Evolutionary conservation across 2,329 filamentous ascomycete species (phyloP).

Genomic region (Grosmannia serpens): DNA sequence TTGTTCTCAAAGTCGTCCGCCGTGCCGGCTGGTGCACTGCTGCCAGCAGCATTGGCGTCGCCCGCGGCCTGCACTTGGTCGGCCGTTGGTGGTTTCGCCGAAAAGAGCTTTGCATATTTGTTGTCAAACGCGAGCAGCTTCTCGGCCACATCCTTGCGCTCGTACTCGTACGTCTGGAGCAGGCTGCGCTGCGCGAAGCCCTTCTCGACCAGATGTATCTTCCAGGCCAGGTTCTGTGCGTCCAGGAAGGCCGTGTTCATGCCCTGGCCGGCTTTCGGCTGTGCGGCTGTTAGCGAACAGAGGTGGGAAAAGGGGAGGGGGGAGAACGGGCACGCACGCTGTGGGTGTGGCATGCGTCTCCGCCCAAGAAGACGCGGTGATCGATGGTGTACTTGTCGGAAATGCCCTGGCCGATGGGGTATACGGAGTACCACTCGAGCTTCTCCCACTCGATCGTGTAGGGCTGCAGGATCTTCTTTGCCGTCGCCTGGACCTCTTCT

Average conservation of each 20-base stretch:
- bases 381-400: conserved; percentile 56
- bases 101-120: conserved; percentile 83
- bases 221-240: conserved; percentile 88
- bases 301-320: not conserved
- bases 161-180: conserved; percentile 74
- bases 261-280: conserved; percentile 63
- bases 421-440: conserved; percentile 66
- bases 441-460: conserved; percentile 57
- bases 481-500: conserved; percentile 51
- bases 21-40: conserved; percentile 24
- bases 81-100: conserved; percentile 60
- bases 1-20: conserved; percentile 37
- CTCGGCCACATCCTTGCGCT: conserved; percentile 77
- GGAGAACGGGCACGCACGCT: conserved; percentile 37
- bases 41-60: conserved; percentile 1
- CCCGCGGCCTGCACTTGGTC: conserved; percentile 51
- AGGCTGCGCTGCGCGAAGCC: conserved; percentile 67
- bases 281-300: not conserved
- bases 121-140: conserved; percentile 78
- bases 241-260: conserved; percentile 76
- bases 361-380: conserved; percentile 61
- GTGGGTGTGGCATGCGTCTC: conserved; percentile 71
- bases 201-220: conserved; percentile 80
- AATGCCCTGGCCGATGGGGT: conserved; percentile 65
- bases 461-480: conserved; percentile 53